These are phyloP conservation scores for Strobilomyces dryophilus DNA, from an alignment of 768 basidiomycete genomes.

Conservation along the genomic window DNA sequence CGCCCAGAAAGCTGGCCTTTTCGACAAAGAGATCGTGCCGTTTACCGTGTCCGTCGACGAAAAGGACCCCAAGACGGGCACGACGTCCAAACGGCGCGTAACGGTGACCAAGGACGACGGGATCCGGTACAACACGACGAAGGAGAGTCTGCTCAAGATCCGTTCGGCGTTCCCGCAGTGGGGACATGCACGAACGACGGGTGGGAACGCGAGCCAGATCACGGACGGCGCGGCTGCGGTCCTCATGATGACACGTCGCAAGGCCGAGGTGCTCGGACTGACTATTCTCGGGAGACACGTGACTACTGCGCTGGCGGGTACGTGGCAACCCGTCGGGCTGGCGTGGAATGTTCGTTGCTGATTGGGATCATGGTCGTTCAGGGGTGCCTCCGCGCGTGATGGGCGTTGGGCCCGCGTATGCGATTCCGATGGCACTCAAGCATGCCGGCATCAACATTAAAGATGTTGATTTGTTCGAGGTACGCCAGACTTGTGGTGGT, in stretches of 20 bases:
- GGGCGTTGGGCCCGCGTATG: conserved; percentile 82
- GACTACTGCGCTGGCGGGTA: conserved; percentile 66
- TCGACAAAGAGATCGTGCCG: conserved; percentile 69
- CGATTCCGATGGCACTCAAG: conserved; percentile 76
- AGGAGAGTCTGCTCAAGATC: conserved; percentile 59
- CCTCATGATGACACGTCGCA: conserved; percentile 73
- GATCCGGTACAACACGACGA: conserved; percentile 70
- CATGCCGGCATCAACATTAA: conserved; percentile 58
- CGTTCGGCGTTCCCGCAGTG: conserved; percentile 80
- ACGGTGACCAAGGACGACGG: conserved; percentile 71
- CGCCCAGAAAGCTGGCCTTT: conserved; percentile 65
- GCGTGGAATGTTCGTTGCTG: not conserved
- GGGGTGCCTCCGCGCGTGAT: conserved; percentile 79
- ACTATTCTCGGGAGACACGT: conserved; percentile 74
- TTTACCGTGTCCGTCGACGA: conserved; percentile 64
- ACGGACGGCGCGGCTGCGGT: conserved; percentile 84
- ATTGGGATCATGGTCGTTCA: conserved; percentile 13
- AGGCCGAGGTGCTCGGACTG: conserved; percentile 73
- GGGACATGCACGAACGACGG: conserved; percentile 69
- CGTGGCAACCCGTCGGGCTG: conserved; percentile 6
- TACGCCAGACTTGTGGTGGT: conserved; percentile 18
- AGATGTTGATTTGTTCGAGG: conserved; percentile 82
- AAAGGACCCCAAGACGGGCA: conserved; percentile 53
- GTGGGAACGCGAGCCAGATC: conserved; percentile 83
- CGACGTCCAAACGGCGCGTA: conserved; percentile 40